These are phyloP conservation scores for Amanita molliuscula DNA, from an alignment of 768 basidiomycete species.

Conservation along the genomic window DNA sequence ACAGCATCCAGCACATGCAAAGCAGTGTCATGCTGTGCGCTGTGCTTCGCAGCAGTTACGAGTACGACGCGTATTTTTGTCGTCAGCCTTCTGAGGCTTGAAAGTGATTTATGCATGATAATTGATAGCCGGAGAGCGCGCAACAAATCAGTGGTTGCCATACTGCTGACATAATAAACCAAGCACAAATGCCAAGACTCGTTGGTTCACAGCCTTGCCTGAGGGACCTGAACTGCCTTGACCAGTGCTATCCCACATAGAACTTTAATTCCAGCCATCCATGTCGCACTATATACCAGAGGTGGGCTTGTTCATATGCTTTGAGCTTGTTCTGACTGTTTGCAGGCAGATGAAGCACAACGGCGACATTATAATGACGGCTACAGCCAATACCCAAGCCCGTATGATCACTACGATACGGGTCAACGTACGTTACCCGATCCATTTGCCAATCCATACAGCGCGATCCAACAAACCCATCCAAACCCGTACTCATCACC, in stretches of 20 bases:
- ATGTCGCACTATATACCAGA: slow-evolving; percentile 6
- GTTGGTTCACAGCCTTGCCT: slow-evolving; percentile 2
- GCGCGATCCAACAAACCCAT: slow-evolving; percentile 17
- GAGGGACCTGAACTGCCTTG: not conserved
- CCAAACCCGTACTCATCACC: slow-evolving; percentile 17
- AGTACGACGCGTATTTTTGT: no score
- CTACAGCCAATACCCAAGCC: slow-evolving; percentile 40
- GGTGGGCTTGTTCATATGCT: not conserved
- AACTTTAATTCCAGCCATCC: not conserved
- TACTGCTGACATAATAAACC: slow-evolving; percentile 2
- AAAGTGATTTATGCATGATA: no score
- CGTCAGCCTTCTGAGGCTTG: no score
- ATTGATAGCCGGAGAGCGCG: no score
- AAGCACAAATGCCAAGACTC: not conserved
- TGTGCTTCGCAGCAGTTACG: no score
- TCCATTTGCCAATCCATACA: slow-evolving; percentile 29
- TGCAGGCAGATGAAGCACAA: slow-evolving; percentile 56
- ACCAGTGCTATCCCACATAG: not conserved
- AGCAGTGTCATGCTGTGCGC: no score
- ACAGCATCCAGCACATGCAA: not conserved
- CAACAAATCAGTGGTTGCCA: no score
- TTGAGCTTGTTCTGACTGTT: not conserved
- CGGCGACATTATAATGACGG: slow-evolving; percentile 59
- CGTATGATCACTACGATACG: slow-evolving; percentile 31
- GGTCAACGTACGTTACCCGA: slow-evolving; percentile 12